Percentiles rank a stretch among this genome's conserved stretches.
Conservation (phyloP, 1,284 basidiomycete species). For the Leccinum laetum region DNA sequence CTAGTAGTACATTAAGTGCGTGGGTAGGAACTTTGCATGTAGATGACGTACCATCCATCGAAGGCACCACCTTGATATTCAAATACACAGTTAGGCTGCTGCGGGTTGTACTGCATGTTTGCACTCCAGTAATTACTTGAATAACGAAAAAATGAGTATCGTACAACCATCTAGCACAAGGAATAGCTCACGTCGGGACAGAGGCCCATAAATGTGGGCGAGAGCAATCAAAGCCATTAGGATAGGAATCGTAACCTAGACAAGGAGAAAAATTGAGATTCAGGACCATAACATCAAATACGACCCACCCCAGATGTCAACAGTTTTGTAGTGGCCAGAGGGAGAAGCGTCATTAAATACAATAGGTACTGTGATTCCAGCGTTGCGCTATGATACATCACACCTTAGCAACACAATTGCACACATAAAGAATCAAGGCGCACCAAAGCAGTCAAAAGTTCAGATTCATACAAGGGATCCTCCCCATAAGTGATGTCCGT, state of each 20-base stretch:
- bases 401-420: conserved; percentile 6
- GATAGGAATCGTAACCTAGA: conserved; percentile 49
- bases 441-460: conserved; percentile 41
- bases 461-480: conserved; percentile 44
- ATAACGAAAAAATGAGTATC: neutral
- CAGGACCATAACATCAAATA: neutral
- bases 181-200: conserved; percentile 33
- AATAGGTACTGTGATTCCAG: conserved; percentile 47
- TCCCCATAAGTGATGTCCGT: conserved; percentile 39
- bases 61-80: conserved; percentile 54
- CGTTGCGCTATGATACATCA: conserved; percentile 33
- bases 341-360: conserved; percentile 47
- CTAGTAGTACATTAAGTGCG: conserved; percentile 14
- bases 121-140: conserved; percentile 23
- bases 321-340: conserved; percentile 42
- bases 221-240: conserved; percentile 58
- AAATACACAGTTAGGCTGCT: conserved; percentile 42
- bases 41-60: conserved; percentile 44
- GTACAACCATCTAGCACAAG: neutral
- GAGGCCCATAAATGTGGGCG: conserved; percentile 47
- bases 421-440: conserved; percentile 3
- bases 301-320: conserved; percentile 44
- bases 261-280: neutral
- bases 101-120: conserved; percentile 40
- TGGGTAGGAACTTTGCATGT: neutral